phyloP scores from a whole-genome alignment of 2,329 filamentous ascomycete genomes.

The Alternaria solani region DNA sequence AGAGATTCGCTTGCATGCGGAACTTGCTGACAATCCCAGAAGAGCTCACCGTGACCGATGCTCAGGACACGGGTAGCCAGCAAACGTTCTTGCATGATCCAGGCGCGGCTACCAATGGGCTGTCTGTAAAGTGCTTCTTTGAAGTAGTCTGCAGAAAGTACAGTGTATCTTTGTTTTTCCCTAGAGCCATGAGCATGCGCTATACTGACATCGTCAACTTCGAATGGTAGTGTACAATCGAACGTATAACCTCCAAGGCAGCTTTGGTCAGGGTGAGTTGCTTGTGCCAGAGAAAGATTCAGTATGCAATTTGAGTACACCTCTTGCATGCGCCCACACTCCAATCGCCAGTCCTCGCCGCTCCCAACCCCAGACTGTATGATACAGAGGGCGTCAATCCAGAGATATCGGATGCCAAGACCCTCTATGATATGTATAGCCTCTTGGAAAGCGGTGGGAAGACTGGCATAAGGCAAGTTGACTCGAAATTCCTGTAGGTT shows the following conservation, averaged over 20 bases:
- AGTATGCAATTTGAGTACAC: neutral
- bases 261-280: neutral
- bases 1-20: neutral
- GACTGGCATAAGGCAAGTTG: too few species aligned
- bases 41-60: neutral
- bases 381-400: constrained; percentile 14
- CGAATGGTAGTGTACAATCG: neutral
- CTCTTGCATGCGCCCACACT: neutral
- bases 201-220: neutral
- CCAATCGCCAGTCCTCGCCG: neutral
- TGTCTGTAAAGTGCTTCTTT: neutral
- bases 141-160: neutral
- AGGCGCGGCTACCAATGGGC: neutral
- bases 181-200: neutral
- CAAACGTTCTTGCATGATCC: neutral
- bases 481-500: neutral
- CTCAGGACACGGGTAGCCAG: neutral
- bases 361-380: neutral
- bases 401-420: constrained; percentile 4
- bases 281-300: neutral
- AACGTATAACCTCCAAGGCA: neutral
- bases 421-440: neutral
- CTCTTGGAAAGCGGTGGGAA: constrained; percentile 2
- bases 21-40: neutral
- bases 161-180: neutral